Conservation (phyloP, 768 basidiomycete genomes). For the Boletus sp. region DNA sequence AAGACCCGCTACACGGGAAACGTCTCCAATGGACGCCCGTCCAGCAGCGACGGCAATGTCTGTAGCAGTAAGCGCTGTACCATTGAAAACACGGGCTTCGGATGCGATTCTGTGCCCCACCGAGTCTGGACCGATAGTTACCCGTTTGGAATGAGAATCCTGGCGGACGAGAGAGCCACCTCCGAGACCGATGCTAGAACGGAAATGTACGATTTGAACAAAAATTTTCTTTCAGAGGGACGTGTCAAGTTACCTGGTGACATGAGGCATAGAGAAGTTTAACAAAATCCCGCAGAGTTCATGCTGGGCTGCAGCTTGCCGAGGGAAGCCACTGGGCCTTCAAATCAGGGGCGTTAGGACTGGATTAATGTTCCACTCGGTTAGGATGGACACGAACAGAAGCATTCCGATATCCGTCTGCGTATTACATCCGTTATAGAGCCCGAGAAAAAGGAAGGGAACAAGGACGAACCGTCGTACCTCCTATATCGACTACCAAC, state of each 20-base stretch:
- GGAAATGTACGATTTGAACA: slow-evolving; percentile 1
- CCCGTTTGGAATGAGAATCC: slow-evolving; percentile 32
- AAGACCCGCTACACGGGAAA: slow-evolving; percentile 21
- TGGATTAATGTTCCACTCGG: neutral
- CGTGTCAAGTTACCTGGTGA: slow-evolving; percentile 33
- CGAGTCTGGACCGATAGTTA: slow-evolving; percentile 62
- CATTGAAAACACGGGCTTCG: slow-evolving; percentile 56
- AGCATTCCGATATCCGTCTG: slow-evolving; percentile 61
- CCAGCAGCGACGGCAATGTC: slow-evolving; percentile 52
- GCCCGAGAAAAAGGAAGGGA: slow-evolving; percentile 4
- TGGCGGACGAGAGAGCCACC: slow-evolving; percentile 56
- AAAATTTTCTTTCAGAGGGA: neutral
- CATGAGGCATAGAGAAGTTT: slow-evolving; percentile 62
- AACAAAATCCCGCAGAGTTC: slow-evolving; percentile 60
- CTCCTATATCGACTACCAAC: slow-evolving; percentile 63
- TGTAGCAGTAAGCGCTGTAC: slow-evolving; percentile 55
- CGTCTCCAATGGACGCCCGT: slow-evolving; percentile 31
- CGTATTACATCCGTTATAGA: slow-evolving; percentile 11
- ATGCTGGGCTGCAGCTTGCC: slow-evolving; percentile 61
- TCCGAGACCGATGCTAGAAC: slow-evolving; percentile 55
- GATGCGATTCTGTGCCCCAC: slow-evolving; percentile 54
- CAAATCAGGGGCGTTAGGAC: slow-evolving; percentile 12
- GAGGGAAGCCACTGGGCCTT: slow-evolving; percentile 55
- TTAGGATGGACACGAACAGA: slow-evolving; percentile 29
- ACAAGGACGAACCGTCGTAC: slow-evolving; percentile 46